Conservation (phyloP, 768 basidiomycete genomes). For the Psilocybe sp. region DNA sequence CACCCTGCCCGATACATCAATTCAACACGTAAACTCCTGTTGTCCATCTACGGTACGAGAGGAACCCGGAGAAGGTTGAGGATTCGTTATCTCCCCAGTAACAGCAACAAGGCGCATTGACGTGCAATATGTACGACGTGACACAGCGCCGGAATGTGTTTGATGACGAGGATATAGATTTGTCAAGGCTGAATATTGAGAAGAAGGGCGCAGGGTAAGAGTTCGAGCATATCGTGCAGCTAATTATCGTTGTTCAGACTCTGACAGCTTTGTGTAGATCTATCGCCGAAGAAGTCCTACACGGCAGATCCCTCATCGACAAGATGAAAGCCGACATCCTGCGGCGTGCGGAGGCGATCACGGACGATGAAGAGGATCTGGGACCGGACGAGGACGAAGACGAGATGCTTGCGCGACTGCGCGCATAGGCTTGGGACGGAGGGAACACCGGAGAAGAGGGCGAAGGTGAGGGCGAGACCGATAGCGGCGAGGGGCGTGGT, state of each 20-base stretch:
- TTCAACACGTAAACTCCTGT: constrained; percentile 55
- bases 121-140: constrained; percentile 14
- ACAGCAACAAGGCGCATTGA: neutral
- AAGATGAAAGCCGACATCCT: constrained; percentile 84
- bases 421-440: constrained; percentile 50
- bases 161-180: constrained; percentile 69
- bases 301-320: constrained; percentile 60
- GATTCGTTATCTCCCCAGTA: neutral
- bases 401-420: constrained; percentile 33
- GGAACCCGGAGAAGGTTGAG: constrained; percentile 53
- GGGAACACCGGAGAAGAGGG: constrained; percentile 42
- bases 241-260: neutral
- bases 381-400: constrained; percentile 39
- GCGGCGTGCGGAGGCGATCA: constrained; percentile 66
- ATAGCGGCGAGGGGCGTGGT: constrained; percentile 33
- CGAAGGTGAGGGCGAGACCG: constrained; percentile 34
- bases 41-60: constrained; percentile 49
- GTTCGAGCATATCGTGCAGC: neutral
- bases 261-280: neutral
- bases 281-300: constrained; percentile 46
- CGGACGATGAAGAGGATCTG: constrained; percentile 65
- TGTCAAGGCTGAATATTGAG: constrained; percentile 54
- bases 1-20: constrained; percentile 63
- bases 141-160: constrained; percentile 69
- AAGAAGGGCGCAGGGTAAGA: constrained; percentile 55